phyloP scores from a whole-genome alignment of 1,139 yeast species.

The Hansenula lynferdii region DNA sequence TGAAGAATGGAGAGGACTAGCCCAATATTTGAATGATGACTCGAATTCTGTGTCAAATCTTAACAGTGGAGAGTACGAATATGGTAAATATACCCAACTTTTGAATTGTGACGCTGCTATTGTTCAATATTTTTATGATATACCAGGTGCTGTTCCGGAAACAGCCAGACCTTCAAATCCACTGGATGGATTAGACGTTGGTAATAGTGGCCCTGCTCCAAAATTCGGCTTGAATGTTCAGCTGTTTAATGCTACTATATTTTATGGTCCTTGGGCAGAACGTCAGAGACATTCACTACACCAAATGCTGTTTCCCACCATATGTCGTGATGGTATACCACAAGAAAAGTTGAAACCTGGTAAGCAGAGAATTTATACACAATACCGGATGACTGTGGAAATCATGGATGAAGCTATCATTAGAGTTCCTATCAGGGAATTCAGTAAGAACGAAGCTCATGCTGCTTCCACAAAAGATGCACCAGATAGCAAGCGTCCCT shows the following conservation, averaged over 20 bases:
- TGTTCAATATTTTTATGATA: slow-evolving; percentile 62
- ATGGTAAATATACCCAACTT: slow-evolving; percentile 75
- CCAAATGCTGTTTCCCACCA: slow-evolving; percentile 60
- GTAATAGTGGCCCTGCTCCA: slow-evolving; percentile 56
- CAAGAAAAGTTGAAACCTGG: slow-evolving; percentile 42
- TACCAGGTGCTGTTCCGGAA: slow-evolving; percentile 58
- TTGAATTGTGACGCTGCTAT: slow-evolving; percentile 57
- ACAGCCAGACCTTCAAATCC: slow-evolving; percentile 25
- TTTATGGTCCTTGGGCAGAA: slow-evolving; percentile 97
- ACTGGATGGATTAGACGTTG: slow-evolving; percentile 43
- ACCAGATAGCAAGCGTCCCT: slow-evolving; percentile 44
- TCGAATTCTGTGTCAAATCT: slow-evolving; percentile 19
- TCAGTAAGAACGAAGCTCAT: slow-evolving; percentile 61
- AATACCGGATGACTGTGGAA: slow-evolving; percentile 49
- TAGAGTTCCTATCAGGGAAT: slow-evolving; percentile 79
- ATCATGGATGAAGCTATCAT: slow-evolving; percentile 61
- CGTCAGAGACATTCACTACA: slow-evolving; percentile 71
- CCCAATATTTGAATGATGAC: slow-evolving; percentile 29
- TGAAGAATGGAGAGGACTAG: slow-evolving; percentile 40
- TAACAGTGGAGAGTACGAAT: slow-evolving; percentile 47
- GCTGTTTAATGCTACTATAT: slow-evolving; percentile 59
- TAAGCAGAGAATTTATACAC: slow-evolving; percentile 45
- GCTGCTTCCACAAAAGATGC: slow-evolving; percentile 26
- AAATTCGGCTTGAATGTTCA: slow-evolving; percentile 60
- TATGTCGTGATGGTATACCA: slow-evolving; percentile 55